These are phyloP conservation scores for Eustoma russellianum DNA, from an alignment of 257 asterid genomes.

Conservation along the genomic window DNA sequence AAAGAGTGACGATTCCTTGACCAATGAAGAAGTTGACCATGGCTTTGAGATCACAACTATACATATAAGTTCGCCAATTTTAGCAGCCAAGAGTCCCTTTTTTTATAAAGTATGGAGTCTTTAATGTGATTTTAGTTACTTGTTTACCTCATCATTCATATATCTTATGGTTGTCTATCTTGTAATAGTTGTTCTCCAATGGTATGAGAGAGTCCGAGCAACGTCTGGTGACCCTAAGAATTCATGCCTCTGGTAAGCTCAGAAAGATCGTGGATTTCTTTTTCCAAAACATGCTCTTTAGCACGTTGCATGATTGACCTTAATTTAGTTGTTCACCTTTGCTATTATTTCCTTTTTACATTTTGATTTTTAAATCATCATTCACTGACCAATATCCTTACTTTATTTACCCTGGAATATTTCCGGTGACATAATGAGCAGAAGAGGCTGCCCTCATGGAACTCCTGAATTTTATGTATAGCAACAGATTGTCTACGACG, in stretches of 20 bases:
- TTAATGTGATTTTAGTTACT: not conserved
- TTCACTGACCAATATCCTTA: not conserved
- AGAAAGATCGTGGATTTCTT: constrained; percentile 4
- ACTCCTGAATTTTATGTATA: constrained; percentile 69
- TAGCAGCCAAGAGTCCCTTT: constrained; percentile 80
- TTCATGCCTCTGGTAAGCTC: constrained; percentile 61
- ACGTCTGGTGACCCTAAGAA: constrained; percentile 47
- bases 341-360: too few relatives aligned
- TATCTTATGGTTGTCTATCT: too few relatives aligned
- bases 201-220: constrained; percentile 55
- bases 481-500: constrained; percentile 49
- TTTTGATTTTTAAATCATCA: not conserved
- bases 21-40: constrained; percentile 30
- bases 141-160: not conserved
- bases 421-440: constrained; percentile 29
- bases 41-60: constrained; percentile 38
- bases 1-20: constrained; percentile 20
- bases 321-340: too few relatives aligned
- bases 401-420: not conserved
- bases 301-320: too few relatives aligned
- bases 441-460: constrained; percentile 91
- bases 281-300: not conserved
- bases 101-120: constrained; percentile 48
- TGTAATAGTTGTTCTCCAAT: constrained; percentile 57
- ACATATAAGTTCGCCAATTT: constrained; percentile 81